These are phyloP conservation scores for Saccharomycopsis fodiens DNA, from an alignment of 805 yeast genomes.

Conservation along the genomic window DNA sequence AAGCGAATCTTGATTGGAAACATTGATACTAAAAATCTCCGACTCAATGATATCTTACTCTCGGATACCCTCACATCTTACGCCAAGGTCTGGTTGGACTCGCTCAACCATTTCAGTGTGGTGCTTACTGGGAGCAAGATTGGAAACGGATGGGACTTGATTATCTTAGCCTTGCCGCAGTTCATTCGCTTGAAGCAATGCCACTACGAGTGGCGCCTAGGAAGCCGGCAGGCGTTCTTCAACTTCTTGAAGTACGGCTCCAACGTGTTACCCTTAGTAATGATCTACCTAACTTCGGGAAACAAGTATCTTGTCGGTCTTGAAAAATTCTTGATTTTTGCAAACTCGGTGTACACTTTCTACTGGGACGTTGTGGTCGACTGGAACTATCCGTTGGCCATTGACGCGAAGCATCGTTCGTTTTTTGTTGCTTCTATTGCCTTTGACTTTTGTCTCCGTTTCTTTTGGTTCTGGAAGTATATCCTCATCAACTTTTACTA, in stretches of 20 bases:
- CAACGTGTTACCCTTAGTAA: conserved; percentile 46
- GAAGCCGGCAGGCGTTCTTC: conserved; percentile 47
- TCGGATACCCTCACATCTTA: conserved; percentile 84
- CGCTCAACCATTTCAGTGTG: conserved; percentile 34
- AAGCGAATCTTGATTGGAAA: conserved; percentile 50
- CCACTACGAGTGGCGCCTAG: conserved; percentile 49
- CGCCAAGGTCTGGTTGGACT: conserved; percentile 67
- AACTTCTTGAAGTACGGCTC: conserved; percentile 73
- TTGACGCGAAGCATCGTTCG: background rate
- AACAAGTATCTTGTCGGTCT: conserved; percentile 19
- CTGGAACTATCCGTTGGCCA: conserved; percentile 46
- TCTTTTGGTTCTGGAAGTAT: conserved; percentile 64
- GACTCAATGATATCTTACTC: conserved; percentile 74
- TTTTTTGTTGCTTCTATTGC: conserved; percentile 51
- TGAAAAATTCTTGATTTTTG: conserved; percentile 35
- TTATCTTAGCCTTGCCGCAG: conserved; percentile 47
- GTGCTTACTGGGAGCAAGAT: conserved; percentile 19
- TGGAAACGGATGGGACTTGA: conserved; percentile 30
- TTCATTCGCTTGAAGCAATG: conserved; percentile 81
- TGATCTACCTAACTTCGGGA: conserved; percentile 26
- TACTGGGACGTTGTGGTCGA: conserved; percentile 88
- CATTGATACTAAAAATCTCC: conserved; percentile 43
- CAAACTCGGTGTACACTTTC: conserved; percentile 73
- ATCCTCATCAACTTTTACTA: conserved; percentile 26
- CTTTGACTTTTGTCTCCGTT: conserved; percentile 61